A percentile compares a stretch with the other conserved stretches of the same genome.
phyloP scores from a whole-genome alignment of 768 basidiomycete species.

The Tulasnella sp. region DNA sequence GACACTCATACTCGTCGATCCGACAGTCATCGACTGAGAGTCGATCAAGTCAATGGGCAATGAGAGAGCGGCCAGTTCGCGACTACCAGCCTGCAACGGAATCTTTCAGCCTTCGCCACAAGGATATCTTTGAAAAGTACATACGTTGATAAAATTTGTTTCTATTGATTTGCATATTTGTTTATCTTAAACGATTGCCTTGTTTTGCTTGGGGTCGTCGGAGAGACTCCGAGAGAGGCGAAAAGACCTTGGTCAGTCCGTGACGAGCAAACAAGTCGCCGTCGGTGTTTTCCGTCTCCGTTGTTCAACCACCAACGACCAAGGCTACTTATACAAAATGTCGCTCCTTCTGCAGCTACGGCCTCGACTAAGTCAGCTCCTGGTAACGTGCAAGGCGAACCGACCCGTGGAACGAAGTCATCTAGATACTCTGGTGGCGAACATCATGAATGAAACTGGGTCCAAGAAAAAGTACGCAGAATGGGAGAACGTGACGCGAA shows the following conservation, averaged over 20 bases:
- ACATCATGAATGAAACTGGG: not conserved
- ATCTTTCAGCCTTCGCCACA: not conserved
- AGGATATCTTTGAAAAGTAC: not conserved
- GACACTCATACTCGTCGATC: not conserved
- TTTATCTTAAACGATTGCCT: too few relatives aligned
- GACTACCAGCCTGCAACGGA: not conserved
- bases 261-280: not conserved
- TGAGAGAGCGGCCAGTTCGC: not conserved
- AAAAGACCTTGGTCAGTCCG: not conserved
- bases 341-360: not conserved
- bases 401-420: not conserved
- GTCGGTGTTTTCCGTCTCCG: not conserved
- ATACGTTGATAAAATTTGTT: not conserved
- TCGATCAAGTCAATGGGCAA: not conserved
- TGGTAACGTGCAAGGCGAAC: not conserved
- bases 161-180: not conserved
- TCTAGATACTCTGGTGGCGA: not conserved
- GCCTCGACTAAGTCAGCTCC: not conserved
- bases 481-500: constrained; percentile 65
- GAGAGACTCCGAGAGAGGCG: not conserved
- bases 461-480: constrained; percentile 27
- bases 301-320: not conserved
- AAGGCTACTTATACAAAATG: not conserved
- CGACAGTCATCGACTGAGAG: not conserved
- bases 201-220: not conserved